Evolutionary conservation across 768 basidiomycete genomes (phyloP).

Genomic region (Leccinum fibrillosum): DNA sequence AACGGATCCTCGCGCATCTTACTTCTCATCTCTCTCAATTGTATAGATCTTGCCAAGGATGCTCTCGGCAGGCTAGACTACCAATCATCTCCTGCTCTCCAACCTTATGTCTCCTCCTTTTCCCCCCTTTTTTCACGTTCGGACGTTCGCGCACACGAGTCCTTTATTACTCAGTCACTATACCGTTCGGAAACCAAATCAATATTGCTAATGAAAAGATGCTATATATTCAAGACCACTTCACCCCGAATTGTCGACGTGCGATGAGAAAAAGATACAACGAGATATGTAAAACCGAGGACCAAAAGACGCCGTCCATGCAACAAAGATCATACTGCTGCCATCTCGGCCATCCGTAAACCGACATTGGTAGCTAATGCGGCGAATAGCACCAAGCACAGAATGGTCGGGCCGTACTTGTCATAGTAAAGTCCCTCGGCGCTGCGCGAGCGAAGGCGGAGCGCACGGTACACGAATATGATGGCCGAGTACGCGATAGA

Average conservation of each 20-base stretch:
- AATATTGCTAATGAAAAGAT: constrained; percentile 24
- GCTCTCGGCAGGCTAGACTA: constrained; percentile 18
- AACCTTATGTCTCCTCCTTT: not conserved
- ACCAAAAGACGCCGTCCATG: not conserved
- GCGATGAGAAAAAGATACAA: not conserved
- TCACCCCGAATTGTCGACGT: not conserved
- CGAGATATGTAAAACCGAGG: not conserved
- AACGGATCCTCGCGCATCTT: constrained; percentile 20
- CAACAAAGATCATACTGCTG: not conserved
- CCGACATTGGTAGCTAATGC: constrained; percentile 77
- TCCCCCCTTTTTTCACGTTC: constrained; percentile 5
- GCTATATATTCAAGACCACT: constrained; percentile 6
- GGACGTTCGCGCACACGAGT: constrained; percentile 22
- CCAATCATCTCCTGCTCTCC: constrained; percentile 9
- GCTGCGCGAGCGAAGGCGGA: constrained; percentile 61
- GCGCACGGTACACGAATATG: constrained; percentile 76
- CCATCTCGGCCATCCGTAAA: constrained; percentile 59
- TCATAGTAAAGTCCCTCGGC: constrained; percentile 88
- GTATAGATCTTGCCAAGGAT: constrained; percentile 24
- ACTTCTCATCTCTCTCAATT: constrained; percentile 11
- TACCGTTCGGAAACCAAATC: constrained; percentile 20
- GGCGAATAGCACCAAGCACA: constrained; percentile 65
- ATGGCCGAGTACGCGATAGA: constrained; percentile 84
- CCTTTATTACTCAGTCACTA: constrained; percentile 26
- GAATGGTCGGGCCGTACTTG: constrained; percentile 77